Evolutionary conservation across 139 green algal genomes (phyloP), one percentile per base, ranked within the genome.

Genomic region (Diplosphaera chodatii): DNA sequence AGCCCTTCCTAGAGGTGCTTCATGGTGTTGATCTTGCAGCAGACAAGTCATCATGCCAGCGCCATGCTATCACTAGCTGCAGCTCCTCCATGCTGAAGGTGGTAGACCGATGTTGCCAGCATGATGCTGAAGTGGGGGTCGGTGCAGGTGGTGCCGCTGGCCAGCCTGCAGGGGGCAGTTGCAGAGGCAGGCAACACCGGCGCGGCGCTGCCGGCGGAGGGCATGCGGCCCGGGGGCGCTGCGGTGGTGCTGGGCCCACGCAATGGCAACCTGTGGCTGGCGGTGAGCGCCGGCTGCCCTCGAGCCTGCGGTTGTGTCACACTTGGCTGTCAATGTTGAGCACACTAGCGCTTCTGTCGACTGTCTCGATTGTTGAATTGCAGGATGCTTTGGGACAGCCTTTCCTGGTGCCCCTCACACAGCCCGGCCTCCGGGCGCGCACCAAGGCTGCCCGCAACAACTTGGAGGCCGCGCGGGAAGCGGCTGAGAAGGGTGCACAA

Each of bases 361-460:
- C n/a, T n/a, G n/a, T n/a, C n/a, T n/a, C n/a, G 10, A 48, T 48
- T 6, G 37, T 10, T 48, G 37, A 48, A 48, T 48, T 83, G 40
- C 67, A 70, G 21, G 78, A 83, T 63, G 63, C 71, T 29, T 40
- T 83, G 40, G 78, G 77, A 25, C 73, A 78, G 48, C 83, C 83
- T 32, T 85, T 84, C 56, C 41, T 85, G 63, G 48, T 88, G 28
- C 76, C 78, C 27, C 62, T 87, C 31, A 62, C 77, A n/a, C 78
- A 85, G 33, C 67, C 82, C 3, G 82, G 83, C 22, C 59, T 88
- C 48, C 70, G 77, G 22, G 74, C 81, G 40, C 71, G 83, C 34
- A 78, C 56, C 73, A 55, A 85, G 40, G 78, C 83, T 30, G 78
- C 81, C 0, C 72, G 76, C 27, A 78, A 78, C 20, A 80, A 85